Conservation (phyloP, 2,329 filamentous ascomycete species). For the Trichothecium roseum region DNA sequence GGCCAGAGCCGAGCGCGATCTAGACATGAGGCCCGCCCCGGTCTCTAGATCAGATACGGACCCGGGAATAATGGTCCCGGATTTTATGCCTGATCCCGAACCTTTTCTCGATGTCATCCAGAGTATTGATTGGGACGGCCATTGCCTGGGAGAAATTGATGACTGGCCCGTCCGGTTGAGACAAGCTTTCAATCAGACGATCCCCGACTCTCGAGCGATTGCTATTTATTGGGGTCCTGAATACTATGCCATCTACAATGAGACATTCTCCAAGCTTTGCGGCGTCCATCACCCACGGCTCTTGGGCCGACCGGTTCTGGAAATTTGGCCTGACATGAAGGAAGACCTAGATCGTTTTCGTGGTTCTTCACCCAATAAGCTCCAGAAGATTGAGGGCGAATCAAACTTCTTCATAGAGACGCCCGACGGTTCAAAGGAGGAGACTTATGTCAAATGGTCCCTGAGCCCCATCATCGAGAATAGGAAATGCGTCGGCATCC, state of each 20-base stretch:
- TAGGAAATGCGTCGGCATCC: conserved; percentile 31
- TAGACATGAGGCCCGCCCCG: conserved; percentile 7
- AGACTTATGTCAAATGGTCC: conserved; percentile 38
- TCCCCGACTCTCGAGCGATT: conserved; percentile 35
- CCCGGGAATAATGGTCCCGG: conserved; percentile 20
- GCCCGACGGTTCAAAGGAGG: conserved; percentile 28
- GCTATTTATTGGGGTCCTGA: conserved; percentile 57
- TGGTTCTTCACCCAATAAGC: conserved; percentile 4
- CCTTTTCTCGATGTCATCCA: conserved; percentile 29
- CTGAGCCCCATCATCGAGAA: conserved; percentile 34
- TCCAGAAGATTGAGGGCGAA: conserved; percentile 27
- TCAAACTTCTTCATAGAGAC: conserved; percentile 34
- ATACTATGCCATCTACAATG: conserved; percentile 56
- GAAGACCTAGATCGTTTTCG: conserved; percentile 24
- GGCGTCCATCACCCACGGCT: conserved; percentile 54
- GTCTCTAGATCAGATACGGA: conserved; percentile 20
- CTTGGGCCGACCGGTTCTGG: conserved; percentile 48
- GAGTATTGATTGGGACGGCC: conserved; percentile 34
- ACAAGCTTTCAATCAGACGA: conserved; percentile 30
- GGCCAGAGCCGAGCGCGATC: neutral
- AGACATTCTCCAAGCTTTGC: conserved; percentile 52
- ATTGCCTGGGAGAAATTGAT: conserved; percentile 33
- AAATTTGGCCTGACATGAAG: conserved; percentile 49
- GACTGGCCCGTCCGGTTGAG: conserved; percentile 36
- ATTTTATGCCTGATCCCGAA: conserved; percentile 23